Evolutionary conservation across 169 alveolate genomes (phyloP).

Genomic region (Babesia gibsoni): DNA sequence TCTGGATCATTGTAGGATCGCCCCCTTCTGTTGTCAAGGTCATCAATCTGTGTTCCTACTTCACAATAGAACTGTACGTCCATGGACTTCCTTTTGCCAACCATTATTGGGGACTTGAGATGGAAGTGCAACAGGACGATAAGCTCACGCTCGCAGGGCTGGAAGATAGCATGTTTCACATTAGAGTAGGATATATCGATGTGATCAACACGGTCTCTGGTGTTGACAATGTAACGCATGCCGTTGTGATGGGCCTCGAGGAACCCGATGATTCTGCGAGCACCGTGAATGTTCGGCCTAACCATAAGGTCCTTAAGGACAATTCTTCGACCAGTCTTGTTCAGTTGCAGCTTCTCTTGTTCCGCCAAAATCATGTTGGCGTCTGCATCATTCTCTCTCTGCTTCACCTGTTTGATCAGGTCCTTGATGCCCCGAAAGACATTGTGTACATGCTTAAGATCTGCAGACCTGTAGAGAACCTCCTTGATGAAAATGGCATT

Average conservation of each 20-base stretch:
- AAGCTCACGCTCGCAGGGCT: constrained; percentile 95
- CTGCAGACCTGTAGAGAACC: constrained; percentile 87
- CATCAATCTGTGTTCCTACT: constrained; percentile 95
- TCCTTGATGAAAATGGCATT: constrained; percentile 90
- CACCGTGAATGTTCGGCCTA: constrained; percentile 76
- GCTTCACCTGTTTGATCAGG: constrained; percentile 88
- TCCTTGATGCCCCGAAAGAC: constrained; percentile 89
- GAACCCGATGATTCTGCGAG: constrained; percentile 87
- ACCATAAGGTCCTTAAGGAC: constrained; percentile 79
- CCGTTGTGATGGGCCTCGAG: constrained; percentile 97
- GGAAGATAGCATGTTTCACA: constrained; percentile 93
- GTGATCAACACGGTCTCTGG: constrained; percentile 76
- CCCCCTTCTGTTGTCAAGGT: constrained; percentile 89
- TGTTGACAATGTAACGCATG: constrained; percentile 81
- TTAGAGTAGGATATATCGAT: constrained; percentile 91
- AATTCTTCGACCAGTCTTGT: constrained; percentile 76
- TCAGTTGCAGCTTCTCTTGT: constrained; percentile 85
- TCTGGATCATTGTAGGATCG: constrained; percentile 90
- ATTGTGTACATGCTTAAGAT: constrained; percentile 78
- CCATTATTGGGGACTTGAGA: constrained; percentile 89
- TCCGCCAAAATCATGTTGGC: constrained; percentile 83
- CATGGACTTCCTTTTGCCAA: constrained; percentile 91
- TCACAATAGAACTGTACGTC: constrained; percentile 96
- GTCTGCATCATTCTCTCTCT: constrained; percentile 89
- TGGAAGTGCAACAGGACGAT: constrained; percentile 93